Conservation (phyloP, 257 asterid genomes). For the Solanum chiquidenum region DNA sequence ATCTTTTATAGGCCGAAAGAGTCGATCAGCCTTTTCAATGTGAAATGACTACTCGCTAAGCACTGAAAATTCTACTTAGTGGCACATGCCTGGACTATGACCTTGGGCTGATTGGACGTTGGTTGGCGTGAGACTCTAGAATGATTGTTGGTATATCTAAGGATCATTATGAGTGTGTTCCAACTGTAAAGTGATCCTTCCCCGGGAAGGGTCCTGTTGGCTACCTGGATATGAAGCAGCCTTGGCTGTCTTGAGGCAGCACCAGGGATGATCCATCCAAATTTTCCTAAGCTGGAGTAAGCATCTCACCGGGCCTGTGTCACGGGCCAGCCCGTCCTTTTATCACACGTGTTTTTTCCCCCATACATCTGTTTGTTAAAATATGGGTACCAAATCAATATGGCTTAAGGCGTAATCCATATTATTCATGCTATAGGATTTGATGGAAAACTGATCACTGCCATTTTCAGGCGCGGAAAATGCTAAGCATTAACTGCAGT, state of each 20-base stretch:
- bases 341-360: background rate
- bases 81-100: background rate
- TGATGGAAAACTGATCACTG: background rate
- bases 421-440: background rate
- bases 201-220: background rate
- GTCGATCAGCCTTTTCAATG: background rate
- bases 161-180: background rate
- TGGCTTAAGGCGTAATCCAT: background rate
- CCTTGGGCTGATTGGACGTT: background rate
- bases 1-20: background rate
- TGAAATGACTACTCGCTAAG: background rate
- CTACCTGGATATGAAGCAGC: background rate
- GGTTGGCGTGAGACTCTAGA: background rate
- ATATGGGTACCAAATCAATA: background rate
- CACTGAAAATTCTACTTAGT: background rate
- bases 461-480: background rate
- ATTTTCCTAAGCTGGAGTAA: background rate
- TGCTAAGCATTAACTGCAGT: background rate
- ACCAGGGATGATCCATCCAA: background rate
- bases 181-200: background rate
- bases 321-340: background rate
- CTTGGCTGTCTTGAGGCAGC: background rate
- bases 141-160: background rate
- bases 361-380: background rate
- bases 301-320: background rate